Conservation (phyloP, 2,329 filamentous ascomycete genomes). For the Aspergillus puulaauensis region DNA sequence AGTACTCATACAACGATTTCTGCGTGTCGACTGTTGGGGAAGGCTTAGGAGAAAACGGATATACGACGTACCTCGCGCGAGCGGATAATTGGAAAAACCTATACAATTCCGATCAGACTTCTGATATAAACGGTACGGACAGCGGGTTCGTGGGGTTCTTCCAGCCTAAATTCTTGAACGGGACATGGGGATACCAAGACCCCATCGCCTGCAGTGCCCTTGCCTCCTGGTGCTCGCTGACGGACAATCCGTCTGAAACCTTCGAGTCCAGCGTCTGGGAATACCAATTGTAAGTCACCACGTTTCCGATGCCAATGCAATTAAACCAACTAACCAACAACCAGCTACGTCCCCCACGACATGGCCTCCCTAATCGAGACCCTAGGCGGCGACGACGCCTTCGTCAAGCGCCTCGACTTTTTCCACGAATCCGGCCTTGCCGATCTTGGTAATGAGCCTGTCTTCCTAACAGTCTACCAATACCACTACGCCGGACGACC, state of each 20-base stretch:
- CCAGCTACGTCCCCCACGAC: slow-evolving; percentile 54
- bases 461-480: slow-evolving; percentile 64
- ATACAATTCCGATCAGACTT: slow-evolving; percentile 61
- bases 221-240: slow-evolving; percentile 26
- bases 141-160: slow-evolving; percentile 72
- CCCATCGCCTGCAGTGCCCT: neutral
- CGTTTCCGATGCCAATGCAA: slow-evolving; percentile 21
- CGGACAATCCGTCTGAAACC: slow-evolving; percentile 32
- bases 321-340: slow-evolving; percentile 50
- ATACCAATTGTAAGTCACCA: slow-evolving; percentile 50
- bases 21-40: slow-evolving; percentile 63
- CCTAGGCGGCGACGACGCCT: slow-evolving; percentile 59
- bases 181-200: slow-evolving; percentile 66
- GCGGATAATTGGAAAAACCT: slow-evolving; percentile 69
- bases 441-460: slow-evolving; percentile 65
- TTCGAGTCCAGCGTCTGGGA: slow-evolving; percentile 39
- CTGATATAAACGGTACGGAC: slow-evolving; percentile 55
- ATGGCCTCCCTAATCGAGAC: slow-evolving; percentile 56
- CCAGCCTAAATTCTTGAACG: slow-evolving; percentile 67
- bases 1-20: slow-evolving; percentile 76
- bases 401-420: slow-evolving; percentile 61
- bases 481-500: slow-evolving; percentile 69
- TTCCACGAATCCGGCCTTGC: slow-evolving; percentile 63
- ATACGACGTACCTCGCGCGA: slow-evolving; percentile 57
- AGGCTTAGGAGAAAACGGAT: slow-evolving; percentile 54